Base-by-base conservation (phyloP, 192 early-diverging fungal genomes). In the Coemansia sp. region DNA sequence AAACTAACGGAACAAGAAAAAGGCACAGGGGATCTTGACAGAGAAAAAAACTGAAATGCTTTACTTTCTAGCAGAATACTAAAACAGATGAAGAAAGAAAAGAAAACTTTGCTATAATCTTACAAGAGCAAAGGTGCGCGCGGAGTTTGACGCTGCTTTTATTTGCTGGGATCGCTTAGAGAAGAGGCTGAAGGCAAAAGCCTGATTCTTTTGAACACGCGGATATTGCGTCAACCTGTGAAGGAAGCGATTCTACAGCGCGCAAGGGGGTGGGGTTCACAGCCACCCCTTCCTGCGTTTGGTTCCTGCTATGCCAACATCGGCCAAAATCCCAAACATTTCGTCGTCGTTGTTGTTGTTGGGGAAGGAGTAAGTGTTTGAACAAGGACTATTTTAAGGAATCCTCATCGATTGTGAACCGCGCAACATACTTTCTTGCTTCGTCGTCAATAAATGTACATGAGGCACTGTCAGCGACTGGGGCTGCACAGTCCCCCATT, bases 261-360 rank as follows among this genome's bases (percentile, higher is more conserved):
- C 8, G n/a, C n/a, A n/a, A n/a, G 45, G 45, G 23, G 45, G 22
- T 6, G 45, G 10, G 20, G 45, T 25, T 20, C 42, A 44, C 22
- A 48, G 11, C 45, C 45, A 48, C 45, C 45, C 45, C 45, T 11
- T 36, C 5, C 13, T 6, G 8, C 13, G 1, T 36, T 36, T 36
- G 13, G 34, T 11, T 36, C 34, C 34, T 11, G 13, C 1, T 4
- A 36, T 36, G n/a, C n/a, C n/a, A n/a, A n/a, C n/a, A n/a, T n/a
- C 33, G 33, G 33, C 33, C 33, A 34, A 34, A 34, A 34, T 44
- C 15, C 41, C 41, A 44, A 13, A n/a, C 41, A 44, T 44, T n/a
- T n/a, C n/a, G n/a, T n/a, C n/a, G n/a, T n/a, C n/a, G n/a, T n/a
- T 48, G 45, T 48, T 27, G 20, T 48, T 48, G 45, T 48, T 48